Base-by-base conservation (phyloP, 2,329 filamentous ascomycete genomes). In the Akanthomyces dipterigenus region DNA sequence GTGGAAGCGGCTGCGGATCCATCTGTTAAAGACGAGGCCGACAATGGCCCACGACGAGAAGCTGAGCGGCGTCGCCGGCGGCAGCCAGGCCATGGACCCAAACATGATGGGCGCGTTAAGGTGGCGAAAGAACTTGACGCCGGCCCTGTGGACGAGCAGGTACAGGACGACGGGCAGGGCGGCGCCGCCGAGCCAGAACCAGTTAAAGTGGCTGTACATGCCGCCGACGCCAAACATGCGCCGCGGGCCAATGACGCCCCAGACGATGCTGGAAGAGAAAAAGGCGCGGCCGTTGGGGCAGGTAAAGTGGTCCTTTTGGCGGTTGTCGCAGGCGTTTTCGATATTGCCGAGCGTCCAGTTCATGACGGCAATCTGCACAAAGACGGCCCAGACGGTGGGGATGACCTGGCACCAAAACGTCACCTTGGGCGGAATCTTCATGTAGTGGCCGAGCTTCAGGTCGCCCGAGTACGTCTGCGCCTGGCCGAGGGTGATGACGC, bases 11-110 rank as follows among this genome's bases (percentile, higher is more conserved):
- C 78, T 77, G 36, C 78, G 77, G 63, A 87, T 83, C 56, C 72
- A 76, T 64, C 82, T 79, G 67, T 88, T 85, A 71, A 87, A 87
- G 34, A 85, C 61, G 50, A 80, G 75, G 0, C 84, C 84, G 14
- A 83, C 76, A 18, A 84, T 72, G 3, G 78, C 82, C 85, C 85
- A 87, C 3, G 77, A 72, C 12, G 81, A 80, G 67, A 86, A 87
- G 65, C 78, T 85, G 28, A 86, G 73, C 0, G 82, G 81, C 0
- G 84, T 86, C 0, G 85, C 85, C 0, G 84, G 84, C 1, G 84
- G 85, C 20, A 86, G 77, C 63, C 79, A 73, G 14, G 75, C 74
- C 46, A 80, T 77, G 24, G 81, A 81, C 14, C 82, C 82, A 61
- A 86, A 83, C 67, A 87, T 80, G 43, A 86, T 75, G 0, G 84